phyloP scores from a whole-genome alignment of 106 monocot species.

The Dendrobium officinale region DNA sequence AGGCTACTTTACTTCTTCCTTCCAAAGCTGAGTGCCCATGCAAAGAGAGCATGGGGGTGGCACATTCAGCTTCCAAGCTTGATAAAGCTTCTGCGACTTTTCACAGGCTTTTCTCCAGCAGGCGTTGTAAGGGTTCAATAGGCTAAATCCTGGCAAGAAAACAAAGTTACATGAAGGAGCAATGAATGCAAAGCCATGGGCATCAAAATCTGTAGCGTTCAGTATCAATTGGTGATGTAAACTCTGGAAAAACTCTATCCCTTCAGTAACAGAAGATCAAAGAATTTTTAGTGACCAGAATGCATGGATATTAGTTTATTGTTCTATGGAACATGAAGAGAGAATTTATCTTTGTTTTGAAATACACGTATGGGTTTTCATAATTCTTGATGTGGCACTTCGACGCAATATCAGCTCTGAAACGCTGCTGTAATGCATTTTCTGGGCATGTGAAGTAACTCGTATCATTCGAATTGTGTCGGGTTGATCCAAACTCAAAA shows the following conservation, averaged over 20 bases:
- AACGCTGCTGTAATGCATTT: no score
- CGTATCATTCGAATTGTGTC: no score
- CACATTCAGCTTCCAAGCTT: neutral
- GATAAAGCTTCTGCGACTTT: conserved; percentile 32
- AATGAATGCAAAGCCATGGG: neutral
- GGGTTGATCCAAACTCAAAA: no score
- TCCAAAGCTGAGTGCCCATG: conserved; percentile 26
- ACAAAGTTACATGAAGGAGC: neutral
- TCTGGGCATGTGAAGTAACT: no score
- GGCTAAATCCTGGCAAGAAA: neutral
- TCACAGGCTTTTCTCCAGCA: conserved; percentile 29
- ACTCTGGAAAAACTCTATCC: neutral
- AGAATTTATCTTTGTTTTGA: no score
- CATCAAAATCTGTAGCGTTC: neutral
- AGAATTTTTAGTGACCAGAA: neutral
- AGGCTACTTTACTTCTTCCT: conserved; percentile 36
- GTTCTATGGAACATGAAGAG: no score
- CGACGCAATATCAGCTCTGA: no score
- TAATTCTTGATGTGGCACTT: no score
- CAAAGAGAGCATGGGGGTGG: neutral
- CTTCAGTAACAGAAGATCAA: neutral
- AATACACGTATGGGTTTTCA: no score
- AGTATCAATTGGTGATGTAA: neutral
- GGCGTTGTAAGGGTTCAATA: conserved; percentile 18
- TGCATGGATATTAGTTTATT: no score